Evolutionary conservation across 2,329 filamentous ascomycete genomes (phyloP).

Genomic region (Trichoderma citrinoviride): DNA sequence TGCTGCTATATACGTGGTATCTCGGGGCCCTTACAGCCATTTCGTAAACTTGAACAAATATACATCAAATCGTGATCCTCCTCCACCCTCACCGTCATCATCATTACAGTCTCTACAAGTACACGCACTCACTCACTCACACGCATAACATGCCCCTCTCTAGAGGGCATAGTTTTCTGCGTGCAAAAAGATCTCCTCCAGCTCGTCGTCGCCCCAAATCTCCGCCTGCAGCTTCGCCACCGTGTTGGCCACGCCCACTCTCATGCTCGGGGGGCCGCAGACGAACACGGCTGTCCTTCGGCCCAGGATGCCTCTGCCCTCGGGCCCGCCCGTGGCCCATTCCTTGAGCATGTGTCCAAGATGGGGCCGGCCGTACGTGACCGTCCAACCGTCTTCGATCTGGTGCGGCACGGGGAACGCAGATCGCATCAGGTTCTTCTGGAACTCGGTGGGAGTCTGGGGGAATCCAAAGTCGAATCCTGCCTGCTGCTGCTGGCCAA

Average conservation of each 20-base stretch:
- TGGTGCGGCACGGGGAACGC: constrained; percentile 71
- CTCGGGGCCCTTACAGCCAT: constrained; percentile 18
- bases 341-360: constrained; percentile 83
- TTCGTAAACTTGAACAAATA: constrained; percentile 12
- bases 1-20: constrained; percentile 20
- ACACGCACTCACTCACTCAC: neutral
- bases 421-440: constrained; percentile 86
- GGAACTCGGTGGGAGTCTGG: constrained; percentile 79
- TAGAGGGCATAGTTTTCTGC: constrained; percentile 91
- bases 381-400: constrained; percentile 78
- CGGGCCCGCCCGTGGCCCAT: constrained; percentile 68
- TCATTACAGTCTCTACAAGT: constrained; percentile 7
- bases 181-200: constrained; percentile 91
- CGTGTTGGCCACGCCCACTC: constrained; percentile 81
- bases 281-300: constrained; percentile 86
- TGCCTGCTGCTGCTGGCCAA: constrained; percentile 57
- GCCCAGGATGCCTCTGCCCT: constrained; percentile 69
- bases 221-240: constrained; percentile 78
- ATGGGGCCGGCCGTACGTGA: constrained; percentile 88
- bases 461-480: constrained; percentile 81
- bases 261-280: constrained; percentile 83
- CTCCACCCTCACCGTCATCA: neutral
- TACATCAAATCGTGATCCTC: constrained; percentile 19
- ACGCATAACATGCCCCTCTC: neutral
- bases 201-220: constrained; percentile 74